Evolutionary conservation across 2,329 filamentous ascomycete species (phyloP).

Genomic region (Calonectria pteridis): DNA sequence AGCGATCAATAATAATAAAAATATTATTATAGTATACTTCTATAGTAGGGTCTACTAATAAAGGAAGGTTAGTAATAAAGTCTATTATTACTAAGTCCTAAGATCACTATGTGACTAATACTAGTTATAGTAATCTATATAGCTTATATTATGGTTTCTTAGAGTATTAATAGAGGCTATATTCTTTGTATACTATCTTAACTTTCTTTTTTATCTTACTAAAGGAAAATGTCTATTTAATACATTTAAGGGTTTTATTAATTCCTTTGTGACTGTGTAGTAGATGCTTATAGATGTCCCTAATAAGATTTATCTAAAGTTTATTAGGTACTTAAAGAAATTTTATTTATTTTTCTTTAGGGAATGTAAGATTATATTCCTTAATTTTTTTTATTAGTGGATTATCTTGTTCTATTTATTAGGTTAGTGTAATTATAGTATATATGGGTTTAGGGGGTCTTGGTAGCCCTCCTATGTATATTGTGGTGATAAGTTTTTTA

Average conservation of each 20-base stretch:
- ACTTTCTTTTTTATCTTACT: too few relatives aligned
- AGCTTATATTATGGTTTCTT: too few relatives aligned
- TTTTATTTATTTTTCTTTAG: not conserved
- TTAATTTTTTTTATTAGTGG: not conserved
- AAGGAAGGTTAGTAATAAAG: slow-evolving; percentile 21
- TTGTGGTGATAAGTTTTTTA: not conserved
- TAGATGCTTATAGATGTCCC: slow-evolving; percentile 13
- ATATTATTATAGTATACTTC: slow-evolving; percentile 26
- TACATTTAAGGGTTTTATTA: slow-evolving; percentile 19
- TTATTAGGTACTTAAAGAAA: not conserved
- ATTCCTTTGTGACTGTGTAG: slow-evolving; percentile 24
- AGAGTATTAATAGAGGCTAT: too few relatives aligned
- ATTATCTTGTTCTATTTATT: too few relatives aligned
- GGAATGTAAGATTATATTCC: not conserved
- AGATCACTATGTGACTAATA: too few relatives aligned
- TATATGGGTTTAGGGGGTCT: too few relatives aligned
- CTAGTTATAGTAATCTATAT: too few relatives aligned
- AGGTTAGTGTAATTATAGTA: too few relatives aligned
- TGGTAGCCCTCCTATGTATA: not conserved
- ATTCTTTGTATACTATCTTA: too few relatives aligned
- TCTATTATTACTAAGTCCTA: too few relatives aligned
- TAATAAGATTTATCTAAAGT: too few relatives aligned
- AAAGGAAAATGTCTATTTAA: slow-evolving; percentile 16
- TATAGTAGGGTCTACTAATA: slow-evolving; percentile 21
- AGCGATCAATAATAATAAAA: slow-evolving; percentile 21